phyloP scores from a whole-genome alignment of 73 alveolate species.

The Stentor coeruleus region DNA sequence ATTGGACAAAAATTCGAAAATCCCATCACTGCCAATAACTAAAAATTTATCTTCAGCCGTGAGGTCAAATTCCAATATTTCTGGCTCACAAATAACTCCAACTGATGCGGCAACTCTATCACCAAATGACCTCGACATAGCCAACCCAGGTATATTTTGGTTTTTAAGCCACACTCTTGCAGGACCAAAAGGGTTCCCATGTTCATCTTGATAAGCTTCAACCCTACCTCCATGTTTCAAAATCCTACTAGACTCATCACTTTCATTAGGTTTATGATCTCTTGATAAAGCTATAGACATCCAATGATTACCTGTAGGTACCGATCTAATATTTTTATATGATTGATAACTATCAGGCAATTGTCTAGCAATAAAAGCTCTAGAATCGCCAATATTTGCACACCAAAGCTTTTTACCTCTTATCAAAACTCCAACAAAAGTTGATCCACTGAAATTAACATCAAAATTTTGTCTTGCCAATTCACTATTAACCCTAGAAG shows the following conservation, averaged over 20 bases:
- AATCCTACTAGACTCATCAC: slow-evolving; percentile 52
- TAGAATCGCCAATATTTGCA: slow-evolving; percentile 50
- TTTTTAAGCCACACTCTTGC: no score
- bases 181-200: no score
- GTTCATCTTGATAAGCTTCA: slow-evolving; percentile 63
- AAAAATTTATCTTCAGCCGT: slow-evolving; percentile 45
- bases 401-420: slow-evolving; percentile 34
- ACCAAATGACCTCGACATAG: slow-evolving; percentile 92
- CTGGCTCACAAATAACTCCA: slow-evolving; percentile 83
- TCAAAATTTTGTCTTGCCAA: background rate
- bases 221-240: slow-evolving; percentile 58
- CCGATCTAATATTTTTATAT: slow-evolving; percentile 32
- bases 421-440: slow-evolving; percentile 26
- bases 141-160: no score
- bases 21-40: slow-evolving; percentile 71
- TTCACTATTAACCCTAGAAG: background rate
- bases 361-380: slow-evolving; percentile 38
- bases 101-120: slow-evolving; percentile 80
- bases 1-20: slow-evolving; percentile 56
- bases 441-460: slow-evolving; percentile 28
- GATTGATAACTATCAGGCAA: slow-evolving; percentile 29
- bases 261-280: slow-evolving; percentile 56
- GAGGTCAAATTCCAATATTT: slow-evolving; percentile 43
- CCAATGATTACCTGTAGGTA: slow-evolving; percentile 8
- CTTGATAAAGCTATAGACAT: slow-evolving; percentile 40